Evolutionary conservation across 1,284 basidiomycete species (phyloP).

Genomic region (Cystobasidium sp.): DNA sequence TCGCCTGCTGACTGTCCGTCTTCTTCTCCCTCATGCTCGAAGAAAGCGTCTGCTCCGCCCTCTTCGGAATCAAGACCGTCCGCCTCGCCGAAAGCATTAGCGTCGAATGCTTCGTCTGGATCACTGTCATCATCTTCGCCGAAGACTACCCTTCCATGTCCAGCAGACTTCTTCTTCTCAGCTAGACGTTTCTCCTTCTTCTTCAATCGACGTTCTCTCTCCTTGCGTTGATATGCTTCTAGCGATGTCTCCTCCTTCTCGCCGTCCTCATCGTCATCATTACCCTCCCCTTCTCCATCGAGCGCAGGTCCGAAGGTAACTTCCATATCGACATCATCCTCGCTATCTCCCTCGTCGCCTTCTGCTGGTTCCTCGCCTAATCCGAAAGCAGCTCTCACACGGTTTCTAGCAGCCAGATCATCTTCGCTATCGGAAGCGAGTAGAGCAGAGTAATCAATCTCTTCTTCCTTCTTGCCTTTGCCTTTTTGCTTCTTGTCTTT

Average conservation of each 20-base stretch:
- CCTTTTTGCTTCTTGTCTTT: conserved; percentile 51
- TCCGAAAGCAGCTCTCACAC: conserved; percentile 46
- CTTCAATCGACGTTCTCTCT: conserved; percentile 80
- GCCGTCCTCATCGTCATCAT: conserved; percentile 57
- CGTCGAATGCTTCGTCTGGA: conserved; percentile 44
- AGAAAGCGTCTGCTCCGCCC: conserved; percentile 69
- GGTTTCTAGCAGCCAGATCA: conserved; percentile 55
- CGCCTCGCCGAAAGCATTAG: conserved; percentile 51
- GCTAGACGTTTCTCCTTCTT: conserved; percentile 62
- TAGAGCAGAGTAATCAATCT: conserved; percentile 82
- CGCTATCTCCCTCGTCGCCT: conserved; percentile 43
- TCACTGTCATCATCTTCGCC: conserved; percentile 47
- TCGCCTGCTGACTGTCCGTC: conserved; percentile 47
- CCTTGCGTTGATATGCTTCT: conserved; percentile 77
- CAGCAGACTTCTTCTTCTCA: conserved; percentile 50
- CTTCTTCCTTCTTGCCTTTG: conserved; percentile 72
- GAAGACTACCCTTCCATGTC: conserved; percentile 41
- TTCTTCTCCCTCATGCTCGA: conserved; percentile 64
- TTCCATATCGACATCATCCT: conserved; percentile 67
- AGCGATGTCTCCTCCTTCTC: conserved; percentile 73
- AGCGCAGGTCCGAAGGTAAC: conserved; percentile 90
- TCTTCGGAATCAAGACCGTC: conserved; percentile 50
- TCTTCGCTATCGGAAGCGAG: conserved; percentile 73
- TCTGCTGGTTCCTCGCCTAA: conserved; percentile 45
- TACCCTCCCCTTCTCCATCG: conserved; percentile 59